phyloP scores from a whole-genome alignment of 106 monocot species.

The Narthecium ossifragum region DNA sequence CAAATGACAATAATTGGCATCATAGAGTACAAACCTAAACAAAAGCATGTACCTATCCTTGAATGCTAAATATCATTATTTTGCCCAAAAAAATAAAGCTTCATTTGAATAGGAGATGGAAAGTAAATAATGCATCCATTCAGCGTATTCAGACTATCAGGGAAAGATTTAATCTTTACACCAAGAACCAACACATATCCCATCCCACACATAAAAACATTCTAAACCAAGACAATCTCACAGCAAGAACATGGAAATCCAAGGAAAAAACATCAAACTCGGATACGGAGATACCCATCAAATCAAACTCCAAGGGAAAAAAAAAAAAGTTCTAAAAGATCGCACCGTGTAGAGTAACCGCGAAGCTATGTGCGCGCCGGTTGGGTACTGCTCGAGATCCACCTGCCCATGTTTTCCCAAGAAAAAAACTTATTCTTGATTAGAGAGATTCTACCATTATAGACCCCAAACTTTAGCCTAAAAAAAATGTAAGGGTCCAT shows the following conservation, averaged over 20 bases:
- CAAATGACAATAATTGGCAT: too few species aligned
- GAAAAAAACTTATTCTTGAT: background rate
- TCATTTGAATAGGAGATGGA: too few species aligned
- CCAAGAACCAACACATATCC: background rate
- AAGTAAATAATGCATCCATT: too few species aligned
- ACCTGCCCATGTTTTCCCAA: slow-evolving; percentile 32
- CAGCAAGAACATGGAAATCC: background rate
- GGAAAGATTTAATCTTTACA: background rate
- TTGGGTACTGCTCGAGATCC: slow-evolving; percentile 94
- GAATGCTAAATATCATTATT: too few species aligned
- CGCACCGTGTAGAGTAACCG: slow-evolving; percentile 71
- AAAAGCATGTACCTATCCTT: too few species aligned
- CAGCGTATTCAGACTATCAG: too few species aligned
- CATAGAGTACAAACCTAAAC: too few species aligned
- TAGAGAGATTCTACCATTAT: background rate
- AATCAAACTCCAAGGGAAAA: background rate
- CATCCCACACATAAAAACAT: background rate
- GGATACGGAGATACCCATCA: background rate
- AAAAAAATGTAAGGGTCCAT: background rate
- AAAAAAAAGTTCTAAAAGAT: background rate
- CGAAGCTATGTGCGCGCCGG: slow-evolving; percentile 85
- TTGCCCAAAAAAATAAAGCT: too few species aligned
- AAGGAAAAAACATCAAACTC: background rate
- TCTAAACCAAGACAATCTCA: background rate
- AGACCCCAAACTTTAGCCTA: background rate